phyloP scores from a whole-genome alignment of 306 rosid species.

The Arachis stenosperma region DNA sequence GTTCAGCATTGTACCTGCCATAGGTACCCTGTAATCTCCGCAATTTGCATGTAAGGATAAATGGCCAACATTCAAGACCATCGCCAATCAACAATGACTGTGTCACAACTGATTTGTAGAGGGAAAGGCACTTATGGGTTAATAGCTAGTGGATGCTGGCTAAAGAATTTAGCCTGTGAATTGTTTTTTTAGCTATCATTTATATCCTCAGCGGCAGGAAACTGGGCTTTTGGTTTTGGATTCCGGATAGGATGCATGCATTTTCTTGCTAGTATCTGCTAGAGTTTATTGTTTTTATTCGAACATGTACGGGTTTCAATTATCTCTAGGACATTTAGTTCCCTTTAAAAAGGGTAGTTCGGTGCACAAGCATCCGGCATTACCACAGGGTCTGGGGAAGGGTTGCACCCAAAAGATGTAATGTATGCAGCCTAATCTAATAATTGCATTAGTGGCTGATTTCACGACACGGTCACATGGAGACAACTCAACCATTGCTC shows the following conservation, averaged over 20 bases:
- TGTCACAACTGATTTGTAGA: neutral
- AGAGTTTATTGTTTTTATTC: conserved; percentile 12
- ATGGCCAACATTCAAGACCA: neutral
- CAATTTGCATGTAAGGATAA: conserved; percentile 4
- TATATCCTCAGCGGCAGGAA: neutral
- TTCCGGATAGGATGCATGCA: neutral
- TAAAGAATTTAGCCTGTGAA: neutral
- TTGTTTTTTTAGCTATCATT: conserved; percentile 20
- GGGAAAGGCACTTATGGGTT: neutral
- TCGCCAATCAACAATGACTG: conserved; percentile 8
- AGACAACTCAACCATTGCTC: no score
- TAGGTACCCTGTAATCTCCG: neutral
- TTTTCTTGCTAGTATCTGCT: conserved; percentile 3
- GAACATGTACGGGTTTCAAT: conserved; percentile 11
- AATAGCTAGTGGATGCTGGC: neutral
- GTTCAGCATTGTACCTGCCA: neutral
- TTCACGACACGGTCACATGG: no score
- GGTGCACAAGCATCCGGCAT: no score
- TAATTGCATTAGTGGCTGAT: no score
- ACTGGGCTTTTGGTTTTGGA: neutral
- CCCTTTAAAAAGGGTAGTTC: neutral
- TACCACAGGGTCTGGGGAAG: no score
- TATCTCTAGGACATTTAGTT: neutral
- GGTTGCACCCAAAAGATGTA: no score
- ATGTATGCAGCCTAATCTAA: no score